Conservation (phyloP, 2,329 filamentous ascomycete species). For the Stemphylium lycopersici region DNA sequence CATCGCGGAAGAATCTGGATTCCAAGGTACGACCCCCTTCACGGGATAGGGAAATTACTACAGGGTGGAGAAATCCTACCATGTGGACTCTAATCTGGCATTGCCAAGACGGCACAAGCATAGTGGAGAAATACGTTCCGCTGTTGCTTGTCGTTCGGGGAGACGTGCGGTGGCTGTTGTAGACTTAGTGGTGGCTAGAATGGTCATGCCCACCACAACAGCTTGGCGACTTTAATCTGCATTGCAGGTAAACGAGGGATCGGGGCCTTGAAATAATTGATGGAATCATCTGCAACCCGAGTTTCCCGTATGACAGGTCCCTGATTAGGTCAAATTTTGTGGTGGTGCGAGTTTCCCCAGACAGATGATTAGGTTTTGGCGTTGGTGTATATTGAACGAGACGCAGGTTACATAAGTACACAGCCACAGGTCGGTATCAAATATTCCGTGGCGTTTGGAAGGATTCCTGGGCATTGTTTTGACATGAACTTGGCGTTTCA, state of each 20-base stretch:
- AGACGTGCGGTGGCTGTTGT: slow-evolving; percentile 3
- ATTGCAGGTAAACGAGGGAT: background rate
- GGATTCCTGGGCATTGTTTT: slow-evolving; percentile 6
- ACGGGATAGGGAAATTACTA: slow-evolving; percentile 9
- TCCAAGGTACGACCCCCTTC: background rate
- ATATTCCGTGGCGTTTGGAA: background rate
- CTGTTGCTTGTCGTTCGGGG: background rate
- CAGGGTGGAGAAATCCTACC: slow-evolving; percentile 1
- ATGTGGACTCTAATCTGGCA: background rate
- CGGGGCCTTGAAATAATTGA: background rate
- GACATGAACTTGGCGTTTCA: slow-evolving; percentile 10
- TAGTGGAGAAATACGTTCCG: slow-evolving; percentile 15
- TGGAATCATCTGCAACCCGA: background rate
- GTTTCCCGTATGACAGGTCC: background rate
- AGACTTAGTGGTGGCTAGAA: slow-evolving; percentile 10
- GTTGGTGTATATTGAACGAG: background rate
- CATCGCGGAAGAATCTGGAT: slow-evolving; percentile 1
- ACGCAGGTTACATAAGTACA: background rate
- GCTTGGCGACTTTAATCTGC: background rate
- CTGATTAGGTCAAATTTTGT: background rate
- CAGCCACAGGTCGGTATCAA: slow-evolving; percentile 2
- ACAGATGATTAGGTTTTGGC: slow-evolving; percentile 2
- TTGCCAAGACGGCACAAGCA: slow-evolving; percentile 12
- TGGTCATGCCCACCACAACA: slow-evolving; percentile 1
- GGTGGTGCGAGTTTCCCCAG: background rate